Conservation (phyloP, 2,329 filamentous ascomycete genomes). For the Chrysoporthe deuterocubensis region DNA sequence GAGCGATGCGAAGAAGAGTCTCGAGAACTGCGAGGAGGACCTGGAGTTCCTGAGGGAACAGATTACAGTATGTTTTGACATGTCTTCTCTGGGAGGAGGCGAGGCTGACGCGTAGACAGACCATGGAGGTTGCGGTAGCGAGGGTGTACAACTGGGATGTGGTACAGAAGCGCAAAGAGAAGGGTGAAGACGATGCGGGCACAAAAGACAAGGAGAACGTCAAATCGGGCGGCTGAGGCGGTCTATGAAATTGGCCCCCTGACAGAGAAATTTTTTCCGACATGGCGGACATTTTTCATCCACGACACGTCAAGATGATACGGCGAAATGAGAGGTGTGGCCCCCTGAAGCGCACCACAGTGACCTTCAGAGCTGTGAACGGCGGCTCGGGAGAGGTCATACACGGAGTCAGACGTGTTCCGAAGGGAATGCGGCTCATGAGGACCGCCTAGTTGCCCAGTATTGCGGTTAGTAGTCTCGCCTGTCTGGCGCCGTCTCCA, state of each 20-base stretch:
- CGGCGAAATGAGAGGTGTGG: conserved; percentile 7
- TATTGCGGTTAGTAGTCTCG: neutral
- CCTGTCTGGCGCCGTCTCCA: neutral
- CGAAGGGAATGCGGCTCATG: neutral
- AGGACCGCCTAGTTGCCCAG: neutral
- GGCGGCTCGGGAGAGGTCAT: neutral
- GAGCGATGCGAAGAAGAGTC: conserved; percentile 74
- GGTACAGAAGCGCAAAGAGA: conserved; percentile 91
- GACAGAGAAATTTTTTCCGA: conserved; percentile 19
- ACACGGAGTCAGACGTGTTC: neutral
- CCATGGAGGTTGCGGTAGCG: conserved; percentile 93
- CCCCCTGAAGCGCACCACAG: neutral
- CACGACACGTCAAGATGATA: neutral
- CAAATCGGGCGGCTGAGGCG: conserved; percentile 36
- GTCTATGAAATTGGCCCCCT: neutral
- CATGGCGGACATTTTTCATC: neutral
- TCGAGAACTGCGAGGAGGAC: conserved; percentile 93
- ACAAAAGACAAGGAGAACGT: conserved; percentile 44
- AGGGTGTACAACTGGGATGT: conserved; percentile 99
- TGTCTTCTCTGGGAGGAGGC: neutral
- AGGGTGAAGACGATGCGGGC: conserved; percentile 62
- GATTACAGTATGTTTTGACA: conserved; percentile 73
- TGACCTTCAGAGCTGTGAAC: neutral
- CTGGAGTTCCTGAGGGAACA: conserved; percentile 94
- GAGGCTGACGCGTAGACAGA: conserved; percentile 54